phyloP scores from a whole-genome alignment of 2,329 filamentous ascomycete species.

The Phialocephala subalpina region DNA sequence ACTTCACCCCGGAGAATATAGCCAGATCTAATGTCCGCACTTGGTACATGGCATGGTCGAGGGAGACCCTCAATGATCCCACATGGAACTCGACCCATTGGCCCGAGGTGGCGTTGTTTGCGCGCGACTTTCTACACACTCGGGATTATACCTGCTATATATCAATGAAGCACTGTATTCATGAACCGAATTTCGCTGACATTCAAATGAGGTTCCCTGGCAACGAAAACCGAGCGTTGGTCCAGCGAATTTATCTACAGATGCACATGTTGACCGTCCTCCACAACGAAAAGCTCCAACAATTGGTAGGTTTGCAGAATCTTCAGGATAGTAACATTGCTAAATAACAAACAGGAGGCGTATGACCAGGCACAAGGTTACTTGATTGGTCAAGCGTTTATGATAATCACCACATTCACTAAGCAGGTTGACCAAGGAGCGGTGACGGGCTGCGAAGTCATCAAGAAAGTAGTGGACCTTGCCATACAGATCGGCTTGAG shows the following conservation, averaged over 20 bases:
- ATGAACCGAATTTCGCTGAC: conserved; percentile 13
- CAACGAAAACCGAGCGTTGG: conserved; percentile 12
- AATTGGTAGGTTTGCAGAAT: not conserved
- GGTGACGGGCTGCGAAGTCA: not conserved
- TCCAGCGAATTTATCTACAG: conserved; percentile 23
- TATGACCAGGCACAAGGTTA: not conserved
- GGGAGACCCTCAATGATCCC: conserved; percentile 1
- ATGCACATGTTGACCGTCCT: not conserved
- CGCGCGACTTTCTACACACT: conserved; percentile 12
- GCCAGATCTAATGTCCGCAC: conserved; percentile 8
- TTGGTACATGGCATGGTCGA: conserved; percentile 28
- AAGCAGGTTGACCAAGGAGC: not conserved
- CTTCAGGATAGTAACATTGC: not conserved
- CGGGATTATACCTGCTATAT: conserved; percentile 24
- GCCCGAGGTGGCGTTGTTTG: conserved; percentile 25
- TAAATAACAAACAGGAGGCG: not conserved
- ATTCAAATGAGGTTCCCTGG: conserved; percentile 17
- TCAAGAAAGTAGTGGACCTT: not conserved
- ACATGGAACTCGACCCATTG: conserved; percentile 6
- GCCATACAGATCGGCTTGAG: not conserved
- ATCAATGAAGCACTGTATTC: conserved; percentile 18
- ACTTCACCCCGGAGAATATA: conserved; percentile 22
- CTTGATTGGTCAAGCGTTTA: not conserved
- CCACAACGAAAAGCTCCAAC: not conserved
- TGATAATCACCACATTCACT: not conserved